Base-by-base conservation (phyloP, 2,329 filamentous ascomycete species). In the Botrytis elliptica region DNA sequence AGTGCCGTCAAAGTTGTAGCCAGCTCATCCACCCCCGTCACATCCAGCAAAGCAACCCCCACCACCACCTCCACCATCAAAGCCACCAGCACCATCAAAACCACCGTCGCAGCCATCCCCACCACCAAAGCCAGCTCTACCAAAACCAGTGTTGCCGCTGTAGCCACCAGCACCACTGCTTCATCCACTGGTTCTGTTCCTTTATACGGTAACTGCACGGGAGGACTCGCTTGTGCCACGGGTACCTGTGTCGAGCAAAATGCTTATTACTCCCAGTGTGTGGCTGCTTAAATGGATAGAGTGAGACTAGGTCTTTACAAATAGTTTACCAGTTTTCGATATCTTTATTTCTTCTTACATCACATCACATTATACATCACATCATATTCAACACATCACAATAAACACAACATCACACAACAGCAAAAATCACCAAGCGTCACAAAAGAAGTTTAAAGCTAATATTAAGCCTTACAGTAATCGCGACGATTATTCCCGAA, bases 161-260 rank as follows among this genome's bases (percentile, higher is more conserved):
- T n/a, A 14, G 16, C 49, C 12, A 52, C 44, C 38, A 16, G 49
- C 25, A 44, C 52, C 20, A 2, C 62, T 20, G 29, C 42, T 9
- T 38, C 57, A 1, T 44, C 52, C 18, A 29, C 33, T 12, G 33
- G 46, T 1, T 49, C 70, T 6, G n/a, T 64, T 42, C 42, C 70
- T 40, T 42, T 64, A 20, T 71, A 63, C 5, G 60, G 60, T 33
- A 65, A 42, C 36, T 71, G 59, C 20, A 52, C 62, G 20, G 70
- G 36, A 14, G 70, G 59, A 4, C 36, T 38, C 9, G 25, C 60
- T 4, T 65, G 59, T 25, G 49, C 67, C 20, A 40, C 12, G 4
- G 70, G 59, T 36, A 40, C 10, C 8, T 64, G 59, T 12, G 44
- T 62, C 9, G 20, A 6, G n/a, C n/a, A 40, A 16, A 64, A 62